Evolutionary conservation across 305 asterid species (phyloP), one percentile per base, ranked within the genome.

Genomic region (Solanum hybrid): DNA sequence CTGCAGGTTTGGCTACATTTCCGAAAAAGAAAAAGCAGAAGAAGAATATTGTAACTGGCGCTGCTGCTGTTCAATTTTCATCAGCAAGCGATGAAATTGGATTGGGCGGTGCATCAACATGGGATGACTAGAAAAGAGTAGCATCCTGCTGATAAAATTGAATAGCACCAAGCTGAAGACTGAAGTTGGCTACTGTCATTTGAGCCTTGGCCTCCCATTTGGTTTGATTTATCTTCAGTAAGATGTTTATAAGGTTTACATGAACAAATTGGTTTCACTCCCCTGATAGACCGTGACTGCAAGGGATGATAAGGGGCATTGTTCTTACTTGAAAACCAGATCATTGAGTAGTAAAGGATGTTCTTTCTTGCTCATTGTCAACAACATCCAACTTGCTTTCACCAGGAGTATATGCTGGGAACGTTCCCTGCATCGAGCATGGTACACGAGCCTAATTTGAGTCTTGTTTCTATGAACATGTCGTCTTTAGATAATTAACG

Each of bases 101-200:
- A 31, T 91, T 95, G 90, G 99, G 99, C 14, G 99, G 99, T 22
- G 92, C 94, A 39, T 96, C 99, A n/a, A 94, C 97, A 28, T 97
- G 99, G 99, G 98, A 89, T 91, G 92, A 90, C 29, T 85, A 89
- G 51, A 87, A 89, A 13, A 67, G 5, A 31, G 34, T 61, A 6
- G 31, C 89, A 35, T 79, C 46, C 26, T 18, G 29, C 83, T 26
- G 81, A 67, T 24, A 39, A 87, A 33, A 86, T 73, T 35, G 13
- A 46, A 9, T 73, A 14, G 4, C 20, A 46, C 22, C 42, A 84
- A 84, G 20, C 16, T 31, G 3, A 26, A 31, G 42, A 51, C 87
- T 83, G 88, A 84, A 84, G 75, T 84, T 42, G 26, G 40, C 75
- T 5, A 51, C 75, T 51, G 42, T 18, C 75, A 51, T 20, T 84